Base-by-base conservation (phyloP, 2,329 filamentous ascomycete species). In the Diaporthe sp. region DNA sequence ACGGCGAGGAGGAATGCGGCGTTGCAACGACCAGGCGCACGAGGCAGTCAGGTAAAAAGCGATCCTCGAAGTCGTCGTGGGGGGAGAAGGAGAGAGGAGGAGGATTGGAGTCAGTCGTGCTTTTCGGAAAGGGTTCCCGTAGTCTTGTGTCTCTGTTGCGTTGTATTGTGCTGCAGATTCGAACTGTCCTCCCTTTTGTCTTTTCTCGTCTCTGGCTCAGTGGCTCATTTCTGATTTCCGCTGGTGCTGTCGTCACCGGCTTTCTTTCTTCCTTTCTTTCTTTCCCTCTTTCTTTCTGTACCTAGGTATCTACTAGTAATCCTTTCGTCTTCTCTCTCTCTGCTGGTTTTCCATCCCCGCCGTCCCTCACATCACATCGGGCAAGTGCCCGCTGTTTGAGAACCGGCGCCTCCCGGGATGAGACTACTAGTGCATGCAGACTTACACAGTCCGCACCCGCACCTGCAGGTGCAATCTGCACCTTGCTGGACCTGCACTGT, bases 1-100 rank as follows among this genome's bases (percentile, higher is more conserved):
- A 49, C 19, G 34, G 44, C 28, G 31, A 46, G 44, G 62, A 67
- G 62, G 44, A n/a, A 67, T 51, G 62, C 44, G 62, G 44, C 62
- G 62, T 34, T 46, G 62, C 62, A 67, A 62, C n/a, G 13, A 42
- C 58, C 58, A 42, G 58, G 22, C 58, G 58, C 58, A 25, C 12
- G 58, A 42, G 58, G 22, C 58, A 34, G 25, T 34, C 42, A 22
- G 61, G 61, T 44, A 49, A 34, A 44, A 49, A 42, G 12, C 37
- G 12, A 59, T 59, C 22, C 37, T 61, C 34, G 12, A 39, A 19
- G n/a, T 44, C 8, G 59, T 44, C 37, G n/a, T 25, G 37, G 61
- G 42, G 19, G 19, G 7, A 9, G 28, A 19, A 25, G 28, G 44
- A 25, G 9, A 31, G 51, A n/a, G 12, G 19, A 67, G 9, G 61